phyloP scores from a whole-genome alignment of 2,329 filamentous ascomycete species.

The Diplocarpon rosae region DNA sequence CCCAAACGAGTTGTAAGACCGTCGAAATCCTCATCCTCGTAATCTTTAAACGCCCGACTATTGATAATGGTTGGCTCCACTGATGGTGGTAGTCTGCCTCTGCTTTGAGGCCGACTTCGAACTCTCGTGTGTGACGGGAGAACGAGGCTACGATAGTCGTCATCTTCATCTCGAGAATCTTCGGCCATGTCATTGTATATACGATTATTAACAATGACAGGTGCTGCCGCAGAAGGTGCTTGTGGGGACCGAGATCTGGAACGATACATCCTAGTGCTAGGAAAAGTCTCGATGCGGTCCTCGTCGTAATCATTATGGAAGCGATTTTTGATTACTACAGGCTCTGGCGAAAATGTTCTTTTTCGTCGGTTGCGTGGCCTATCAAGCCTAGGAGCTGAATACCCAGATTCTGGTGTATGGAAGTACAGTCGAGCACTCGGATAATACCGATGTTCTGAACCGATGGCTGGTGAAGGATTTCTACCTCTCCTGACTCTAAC shows the following conservation, averaged over 20 bases:
- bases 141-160: background rate
- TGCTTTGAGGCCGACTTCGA: background rate
- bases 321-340: background rate
- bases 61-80: background rate
- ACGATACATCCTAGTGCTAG: background rate
- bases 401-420: no score
- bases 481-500: no score
- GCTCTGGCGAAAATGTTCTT: background rate
- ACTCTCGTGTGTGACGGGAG: background rate
- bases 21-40: background rate
- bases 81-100: background rate
- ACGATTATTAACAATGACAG: constrained; percentile 1
- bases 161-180: background rate
- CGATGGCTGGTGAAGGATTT: no score
- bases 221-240: background rate
- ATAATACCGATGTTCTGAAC: no score
- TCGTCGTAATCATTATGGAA: background rate
- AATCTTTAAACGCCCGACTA: background rate
- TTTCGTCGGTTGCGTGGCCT: background rate
- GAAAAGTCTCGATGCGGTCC: background rate
- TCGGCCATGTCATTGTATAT: background rate
- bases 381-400: no score
- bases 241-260: background rate
- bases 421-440: no score
- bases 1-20: background rate